A percentile compares a stretch with the other conserved stretches of the same genome.
phyloP scores from a whole-genome alignment of 129 eudicot species.

The Dittrichia graveolens region DNA sequence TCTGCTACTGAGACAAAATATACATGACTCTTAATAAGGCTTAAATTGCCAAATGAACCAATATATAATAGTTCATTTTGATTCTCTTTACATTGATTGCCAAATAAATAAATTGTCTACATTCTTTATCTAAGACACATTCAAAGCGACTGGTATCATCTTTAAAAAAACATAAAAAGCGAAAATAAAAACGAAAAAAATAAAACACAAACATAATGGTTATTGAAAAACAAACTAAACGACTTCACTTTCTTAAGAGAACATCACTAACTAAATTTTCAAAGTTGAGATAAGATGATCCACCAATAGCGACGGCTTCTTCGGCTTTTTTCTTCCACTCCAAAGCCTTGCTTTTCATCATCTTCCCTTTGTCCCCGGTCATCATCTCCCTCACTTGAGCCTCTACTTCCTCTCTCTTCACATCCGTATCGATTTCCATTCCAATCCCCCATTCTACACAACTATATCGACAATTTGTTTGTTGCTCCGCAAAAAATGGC shows the following conservation, averaged over 20 bases:
- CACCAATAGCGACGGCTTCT: constrained; percentile 45
- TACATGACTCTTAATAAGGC: no score
- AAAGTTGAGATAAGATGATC: constrained; percentile 45
- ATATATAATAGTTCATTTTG: no score
- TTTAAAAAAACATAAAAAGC: no score
- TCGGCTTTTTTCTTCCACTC: constrained; percentile 60
- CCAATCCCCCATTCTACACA: constrained; percentile 59
- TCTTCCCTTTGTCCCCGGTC: constrained; percentile 62
- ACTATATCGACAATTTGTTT: constrained; percentile 55
- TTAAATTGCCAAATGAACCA: no score
- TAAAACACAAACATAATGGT: no score
- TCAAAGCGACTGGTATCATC: no score
- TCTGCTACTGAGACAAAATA: no score
- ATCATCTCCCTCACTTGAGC: constrained; percentile 54
- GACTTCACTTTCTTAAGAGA: constrained; percentile 3
- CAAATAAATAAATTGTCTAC: no score
- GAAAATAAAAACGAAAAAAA: no score
- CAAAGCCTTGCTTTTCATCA: constrained; percentile 43
- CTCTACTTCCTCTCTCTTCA: constrained; percentile 64
- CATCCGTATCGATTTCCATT: constrained; percentile 60
- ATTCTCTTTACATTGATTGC: no score
- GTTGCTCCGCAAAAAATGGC: constrained; percentile 79
- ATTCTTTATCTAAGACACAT: no score
- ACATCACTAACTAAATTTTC: constrained; percentile 36
- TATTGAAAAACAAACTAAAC: background rate